Conservation (phyloP, 2,329 filamentous ascomycete genomes). For the Fragosphaeria purpurea region DNA sequence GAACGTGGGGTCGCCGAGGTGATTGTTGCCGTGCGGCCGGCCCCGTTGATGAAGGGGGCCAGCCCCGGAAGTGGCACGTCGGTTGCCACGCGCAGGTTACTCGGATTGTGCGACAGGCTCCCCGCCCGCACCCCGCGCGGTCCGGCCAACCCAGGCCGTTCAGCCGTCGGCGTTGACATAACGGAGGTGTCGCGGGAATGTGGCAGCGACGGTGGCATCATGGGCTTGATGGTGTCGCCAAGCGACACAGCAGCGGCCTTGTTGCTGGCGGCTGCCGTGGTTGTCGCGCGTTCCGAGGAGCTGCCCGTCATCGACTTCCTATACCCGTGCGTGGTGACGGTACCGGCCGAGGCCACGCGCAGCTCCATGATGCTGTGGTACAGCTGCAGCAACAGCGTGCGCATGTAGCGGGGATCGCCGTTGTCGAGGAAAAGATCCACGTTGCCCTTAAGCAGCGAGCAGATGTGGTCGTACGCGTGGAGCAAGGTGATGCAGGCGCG, state of each 20-base stretch:
- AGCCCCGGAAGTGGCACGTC: constrained; percentile 30
- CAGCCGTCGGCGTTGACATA: constrained; percentile 38
- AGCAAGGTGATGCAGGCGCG: constrained; percentile 54
- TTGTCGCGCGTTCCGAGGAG: background rate
- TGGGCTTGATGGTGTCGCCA: constrained; percentile 30
- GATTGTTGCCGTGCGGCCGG: constrained; percentile 39
- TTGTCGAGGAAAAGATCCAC: constrained; percentile 56
- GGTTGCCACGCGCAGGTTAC: constrained; percentile 47
- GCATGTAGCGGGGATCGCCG: constrained; percentile 56
- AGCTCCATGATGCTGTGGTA: constrained; percentile 61
- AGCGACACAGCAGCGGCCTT: background rate
- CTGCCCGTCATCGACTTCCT: constrained; percentile 6
- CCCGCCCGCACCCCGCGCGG: constrained; percentile 28
- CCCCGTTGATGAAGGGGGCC: constrained; percentile 39
- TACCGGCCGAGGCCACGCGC: constrained; percentile 35
- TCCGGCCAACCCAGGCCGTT: constrained; percentile 30
- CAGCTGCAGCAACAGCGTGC: constrained; percentile 51
- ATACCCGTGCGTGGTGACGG: constrained; percentile 21
- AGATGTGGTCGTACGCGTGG: constrained; percentile 56
- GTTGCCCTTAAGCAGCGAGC: constrained; percentile 48
- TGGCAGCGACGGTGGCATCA: constrained; percentile 36
- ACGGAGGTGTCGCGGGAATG: constrained; percentile 6
- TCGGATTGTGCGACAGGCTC: constrained; percentile 35
- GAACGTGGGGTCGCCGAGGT: constrained; percentile 66
- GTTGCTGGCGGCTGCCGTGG: constrained; percentile 14